phyloP scores from a whole-genome alignment of 1,139 yeast genomes.

The Lipomyces yarrowii region DNA sequence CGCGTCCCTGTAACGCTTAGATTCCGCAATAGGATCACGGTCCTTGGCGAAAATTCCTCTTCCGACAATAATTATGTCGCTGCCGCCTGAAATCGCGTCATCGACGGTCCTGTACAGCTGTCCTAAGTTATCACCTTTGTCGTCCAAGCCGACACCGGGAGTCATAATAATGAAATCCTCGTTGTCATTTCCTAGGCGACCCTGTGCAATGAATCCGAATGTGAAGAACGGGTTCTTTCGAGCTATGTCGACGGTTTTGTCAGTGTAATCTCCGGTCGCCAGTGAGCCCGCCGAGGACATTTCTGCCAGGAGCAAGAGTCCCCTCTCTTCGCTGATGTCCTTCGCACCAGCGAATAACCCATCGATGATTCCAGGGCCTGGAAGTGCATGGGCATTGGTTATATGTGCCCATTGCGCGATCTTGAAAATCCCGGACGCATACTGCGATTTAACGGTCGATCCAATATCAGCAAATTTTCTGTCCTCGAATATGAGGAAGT shows the following conservation, averaged over 20 bases:
- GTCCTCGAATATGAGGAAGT: conserved; percentile 89
- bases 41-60: conserved; percentile 96
- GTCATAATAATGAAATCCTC: conserved; percentile 96
- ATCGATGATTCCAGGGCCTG: conserved; percentile 89
- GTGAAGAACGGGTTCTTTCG: conserved; percentile 84
- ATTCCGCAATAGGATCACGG: conserved; percentile 85
- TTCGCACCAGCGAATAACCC: conserved; percentile 62
- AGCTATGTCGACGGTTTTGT: conserved; percentile 86
- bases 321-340: conserved; percentile 53
- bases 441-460: conserved; percentile 94
- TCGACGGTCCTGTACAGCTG: conserved; percentile 95
- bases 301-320: conserved; percentile 93
- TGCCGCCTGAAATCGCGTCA: conserved; percentile 74
- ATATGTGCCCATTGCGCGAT: conserved; percentile 96
- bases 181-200: conserved; percentile 62
- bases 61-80: conserved; percentile 95
- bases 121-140: conserved; percentile 94
- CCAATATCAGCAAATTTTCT: conserved; percentile 99
- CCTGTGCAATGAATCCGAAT: conserved; percentile 94
- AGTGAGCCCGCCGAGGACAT: conserved; percentile 90
- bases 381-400: conserved; percentile 96
- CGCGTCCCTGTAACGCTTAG: conserved; percentile 83
- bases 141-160: conserved; percentile 98
- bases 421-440: conserved; percentile 83
- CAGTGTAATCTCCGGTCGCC: conserved; percentile 89